phyloP scores from a whole-genome alignment of 1,284 basidiomycete species.

The Nidula niveotomentosa region DNA sequence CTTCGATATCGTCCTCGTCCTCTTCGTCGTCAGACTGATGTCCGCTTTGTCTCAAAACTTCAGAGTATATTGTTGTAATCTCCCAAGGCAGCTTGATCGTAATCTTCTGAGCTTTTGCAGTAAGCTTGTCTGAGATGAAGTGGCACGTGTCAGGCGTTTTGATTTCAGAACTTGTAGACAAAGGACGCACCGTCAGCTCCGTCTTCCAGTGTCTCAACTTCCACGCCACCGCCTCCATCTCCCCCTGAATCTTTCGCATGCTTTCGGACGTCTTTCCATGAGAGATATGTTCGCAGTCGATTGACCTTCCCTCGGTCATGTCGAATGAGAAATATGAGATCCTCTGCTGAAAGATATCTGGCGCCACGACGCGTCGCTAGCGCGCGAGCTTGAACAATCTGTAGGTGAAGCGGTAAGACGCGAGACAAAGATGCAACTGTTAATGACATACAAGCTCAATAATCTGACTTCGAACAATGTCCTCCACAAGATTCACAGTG shows the following conservation, averaged over 20 bases:
- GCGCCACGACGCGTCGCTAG: constrained; percentile 83
- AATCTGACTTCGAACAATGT: constrained; percentile 92
- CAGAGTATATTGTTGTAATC: constrained; percentile 87
- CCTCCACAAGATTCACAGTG: constrained; percentile 91
- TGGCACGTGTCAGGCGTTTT: background rate
- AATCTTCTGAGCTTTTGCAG: constrained; percentile 87
- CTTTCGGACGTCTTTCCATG: constrained; percentile 98
- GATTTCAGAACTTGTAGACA: background rate
- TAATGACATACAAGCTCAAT: constrained; percentile 78
- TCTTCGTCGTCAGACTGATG: constrained; percentile 90
- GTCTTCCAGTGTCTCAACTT: constrained; percentile 77
- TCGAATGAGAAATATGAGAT: constrained; percentile 95
- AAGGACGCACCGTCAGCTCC: constrained; percentile 63
- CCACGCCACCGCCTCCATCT: constrained; percentile 76
- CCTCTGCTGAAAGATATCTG: constrained; percentile 87
- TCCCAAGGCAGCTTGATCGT: constrained; percentile 98
- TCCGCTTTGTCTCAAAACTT: constrained; percentile 70
- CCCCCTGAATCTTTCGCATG: constrained; percentile 89
- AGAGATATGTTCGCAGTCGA: constrained; percentile 90
- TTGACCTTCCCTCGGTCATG: constrained; percentile 96
- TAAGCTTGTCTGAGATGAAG: constrained; percentile 64
- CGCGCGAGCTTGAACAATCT: constrained; percentile 91
- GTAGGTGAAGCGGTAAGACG: constrained; percentile 1
- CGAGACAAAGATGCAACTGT: background rate
- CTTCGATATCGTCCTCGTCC: constrained; percentile 95